These are phyloP conservation scores for Mimosa bimucronata DNA, from an alignment of 306 rosid species.

Conservation along the genomic window DNA sequence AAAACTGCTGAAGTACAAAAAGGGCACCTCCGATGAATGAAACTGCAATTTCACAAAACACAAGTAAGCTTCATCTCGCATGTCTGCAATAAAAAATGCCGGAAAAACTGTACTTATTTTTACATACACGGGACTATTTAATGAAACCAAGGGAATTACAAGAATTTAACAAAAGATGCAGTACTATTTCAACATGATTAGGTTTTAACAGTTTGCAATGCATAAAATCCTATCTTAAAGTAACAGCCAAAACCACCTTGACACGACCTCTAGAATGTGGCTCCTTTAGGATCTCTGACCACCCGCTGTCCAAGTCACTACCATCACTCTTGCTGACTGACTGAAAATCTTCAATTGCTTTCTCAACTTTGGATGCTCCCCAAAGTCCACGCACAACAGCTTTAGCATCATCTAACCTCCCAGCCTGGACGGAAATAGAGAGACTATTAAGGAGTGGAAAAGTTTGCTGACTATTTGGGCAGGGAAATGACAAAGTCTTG, in stretches of 20 bases:
- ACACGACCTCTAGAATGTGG: conserved; percentile 93
- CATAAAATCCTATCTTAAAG: conserved; percentile 17
- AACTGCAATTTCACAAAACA: conserved; percentile 62
- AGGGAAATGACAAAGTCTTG: conserved; percentile 41
- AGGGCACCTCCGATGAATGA: conserved; percentile 81
- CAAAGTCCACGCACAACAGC: conserved; percentile 66
- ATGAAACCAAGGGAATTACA: conserved; percentile 14
- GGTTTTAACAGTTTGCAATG: conserved; percentile 23
- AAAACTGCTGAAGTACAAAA: conserved; percentile 85
- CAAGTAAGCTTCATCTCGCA: conserved; percentile 21
- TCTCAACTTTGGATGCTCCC: conserved; percentile 83
- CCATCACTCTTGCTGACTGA: conserved; percentile 75
- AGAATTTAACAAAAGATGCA: conserved; percentile 8
- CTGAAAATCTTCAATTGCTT: conserved; percentile 76
- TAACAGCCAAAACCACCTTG: conserved; percentile 60
- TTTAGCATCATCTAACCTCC: conserved; percentile 68
- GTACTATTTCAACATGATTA: conserved; percentile 12
- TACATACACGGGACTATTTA: conserved; percentile 3
- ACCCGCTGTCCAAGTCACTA: conserved; percentile 70
- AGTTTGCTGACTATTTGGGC: not conserved
- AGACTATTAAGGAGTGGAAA: conserved; percentile 25
- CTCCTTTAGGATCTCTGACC: conserved; percentile 78
- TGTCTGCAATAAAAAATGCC: conserved; percentile 7
- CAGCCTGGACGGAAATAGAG: conserved; percentile 60
- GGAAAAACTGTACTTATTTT: conserved; percentile 2